Percentiles rank a stretch among this genome's conserved stretches.
Evolutionary conservation across 305 asterid species (phyloP).

Genomic region (Solanum hybrid): DNA sequence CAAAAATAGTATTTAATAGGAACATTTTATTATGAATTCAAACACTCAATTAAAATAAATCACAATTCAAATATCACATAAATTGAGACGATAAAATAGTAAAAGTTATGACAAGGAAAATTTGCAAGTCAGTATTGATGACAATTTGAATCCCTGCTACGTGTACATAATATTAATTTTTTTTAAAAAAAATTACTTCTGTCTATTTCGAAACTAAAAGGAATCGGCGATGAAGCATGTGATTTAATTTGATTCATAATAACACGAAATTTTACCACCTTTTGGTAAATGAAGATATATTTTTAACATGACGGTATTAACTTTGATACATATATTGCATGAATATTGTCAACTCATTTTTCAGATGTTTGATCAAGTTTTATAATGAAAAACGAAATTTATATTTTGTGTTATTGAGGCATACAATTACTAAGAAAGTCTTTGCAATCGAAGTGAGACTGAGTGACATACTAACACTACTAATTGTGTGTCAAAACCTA

Average conservation of each 20-base stretch:
- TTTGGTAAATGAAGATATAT: neutral
- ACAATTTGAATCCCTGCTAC: no score
- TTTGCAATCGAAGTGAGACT: neutral
- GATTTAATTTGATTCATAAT: neutral
- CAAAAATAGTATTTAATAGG: no score
- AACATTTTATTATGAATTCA: no score
- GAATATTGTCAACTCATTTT: neutral
- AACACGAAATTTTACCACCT: neutral
- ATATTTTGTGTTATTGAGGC: neutral
- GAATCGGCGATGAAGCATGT: neutral
- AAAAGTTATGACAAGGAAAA: no score
- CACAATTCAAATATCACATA: rapidly evolving
- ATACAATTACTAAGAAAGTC: neutral
- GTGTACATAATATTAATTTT: no score
- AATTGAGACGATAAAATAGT: no score
- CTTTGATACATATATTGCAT: neutral
- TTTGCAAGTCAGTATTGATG: no score
- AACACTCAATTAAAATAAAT: no score
- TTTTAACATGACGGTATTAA: neutral
- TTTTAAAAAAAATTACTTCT: no score
- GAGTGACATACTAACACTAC: neutral
- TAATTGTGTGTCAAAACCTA: neutral
- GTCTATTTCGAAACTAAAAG: neutral
- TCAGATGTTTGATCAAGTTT: neutral
- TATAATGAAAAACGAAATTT: neutral